Percentiles rank a stretch among this genome's conserved stretches.
phyloP scores from a whole-genome alignment of 495 filamentous ascomycete genomes.

The Aspergillus ellipticus region DNA sequence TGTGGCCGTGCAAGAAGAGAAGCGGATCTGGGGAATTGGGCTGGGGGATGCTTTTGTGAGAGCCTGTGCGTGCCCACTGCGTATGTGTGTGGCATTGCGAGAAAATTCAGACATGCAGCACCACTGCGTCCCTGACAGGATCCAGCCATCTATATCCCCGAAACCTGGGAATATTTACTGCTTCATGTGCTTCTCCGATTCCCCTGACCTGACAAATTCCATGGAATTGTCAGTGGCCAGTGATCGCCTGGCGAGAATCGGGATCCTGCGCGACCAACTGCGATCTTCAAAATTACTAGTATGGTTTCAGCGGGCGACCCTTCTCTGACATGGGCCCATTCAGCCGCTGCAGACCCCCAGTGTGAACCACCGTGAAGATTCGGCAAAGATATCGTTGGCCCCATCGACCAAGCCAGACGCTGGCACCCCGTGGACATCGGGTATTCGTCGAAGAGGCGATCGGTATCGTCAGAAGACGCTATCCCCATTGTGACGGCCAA shows the following conservation, averaged over 20 bases:
- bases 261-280: not conserved
- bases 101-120: conserved; percentile 15
- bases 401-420: not conserved
- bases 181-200: not conserved
- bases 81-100: conserved; percentile 25
- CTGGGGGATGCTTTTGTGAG: conserved; percentile 16
- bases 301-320: not conserved
- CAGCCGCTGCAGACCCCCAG: not conserved
- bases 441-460: not conserved
- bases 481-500: conserved; percentile 1
- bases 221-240: not conserved
- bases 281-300: not conserved
- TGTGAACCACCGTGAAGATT: not conserved
- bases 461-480: not conserved
- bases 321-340: not conserved
- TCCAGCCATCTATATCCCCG: conserved; percentile 14
- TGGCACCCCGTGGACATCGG: not conserved
- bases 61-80: conserved; percentile 19
- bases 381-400: not conserved
- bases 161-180: not conserved
- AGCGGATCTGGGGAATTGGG: conserved; percentile 20
- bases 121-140: conserved; percentile 20
- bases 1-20: conserved; percentile 13
- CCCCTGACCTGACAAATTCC: not conserved
- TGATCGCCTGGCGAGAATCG: not conserved